A percentile compares a stretch with the other conserved stretches of the same genome.
Evolutionary conservation across 2,329 filamentous ascomycete species (phyloP).

Genomic region (Ceratocystis huliohia): DNA sequence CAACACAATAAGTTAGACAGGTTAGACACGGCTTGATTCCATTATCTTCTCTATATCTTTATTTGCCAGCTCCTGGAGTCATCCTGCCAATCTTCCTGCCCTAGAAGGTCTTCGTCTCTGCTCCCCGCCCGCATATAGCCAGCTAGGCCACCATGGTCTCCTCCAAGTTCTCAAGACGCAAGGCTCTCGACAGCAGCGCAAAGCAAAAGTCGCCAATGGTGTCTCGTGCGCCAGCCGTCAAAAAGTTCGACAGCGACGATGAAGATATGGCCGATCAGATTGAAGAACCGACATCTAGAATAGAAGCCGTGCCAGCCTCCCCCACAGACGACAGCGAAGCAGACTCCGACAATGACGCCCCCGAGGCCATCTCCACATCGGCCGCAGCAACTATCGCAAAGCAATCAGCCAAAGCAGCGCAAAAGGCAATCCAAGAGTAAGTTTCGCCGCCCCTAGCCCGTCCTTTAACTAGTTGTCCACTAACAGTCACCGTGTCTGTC

Average conservation of each 20-base stretch:
- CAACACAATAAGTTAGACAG: not conserved
- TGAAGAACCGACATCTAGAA: not conserved
- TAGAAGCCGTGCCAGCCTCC: not conserved
- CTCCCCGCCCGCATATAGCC: not conserved
- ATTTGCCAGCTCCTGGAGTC: not conserved
- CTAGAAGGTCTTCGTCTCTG: not conserved
- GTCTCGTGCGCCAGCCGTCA: not conserved
- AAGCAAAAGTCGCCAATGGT: not conserved
- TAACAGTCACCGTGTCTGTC: slow-evolving; percentile 1
- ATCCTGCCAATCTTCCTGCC: not conserved
- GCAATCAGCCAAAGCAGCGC: slow-evolving; percentile 35
- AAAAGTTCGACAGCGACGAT: slow-evolving; percentile 20
- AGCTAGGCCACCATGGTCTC: not conserved
- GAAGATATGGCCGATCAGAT: slow-evolving; percentile 2
- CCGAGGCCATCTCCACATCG: slow-evolving; percentile 45
- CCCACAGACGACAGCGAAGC: slow-evolving; percentile 21
- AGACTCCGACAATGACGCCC: slow-evolving; percentile 42
- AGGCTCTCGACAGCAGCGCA: slow-evolving; percentile 8
- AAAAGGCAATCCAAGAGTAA: slow-evolving; percentile 41
- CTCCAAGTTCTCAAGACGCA: slow-evolving; percentile 21
- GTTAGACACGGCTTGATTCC: no score
- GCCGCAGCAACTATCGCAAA: slow-evolving; percentile 36
- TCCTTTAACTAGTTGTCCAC: slow-evolving; percentile 15
- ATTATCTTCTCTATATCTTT: no score
- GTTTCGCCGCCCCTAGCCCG: slow-evolving; percentile 23